phyloP scores from a whole-genome alignment of 2,329 filamentous ascomycete genomes.

The Pyrenochaeta sp. region DNA sequence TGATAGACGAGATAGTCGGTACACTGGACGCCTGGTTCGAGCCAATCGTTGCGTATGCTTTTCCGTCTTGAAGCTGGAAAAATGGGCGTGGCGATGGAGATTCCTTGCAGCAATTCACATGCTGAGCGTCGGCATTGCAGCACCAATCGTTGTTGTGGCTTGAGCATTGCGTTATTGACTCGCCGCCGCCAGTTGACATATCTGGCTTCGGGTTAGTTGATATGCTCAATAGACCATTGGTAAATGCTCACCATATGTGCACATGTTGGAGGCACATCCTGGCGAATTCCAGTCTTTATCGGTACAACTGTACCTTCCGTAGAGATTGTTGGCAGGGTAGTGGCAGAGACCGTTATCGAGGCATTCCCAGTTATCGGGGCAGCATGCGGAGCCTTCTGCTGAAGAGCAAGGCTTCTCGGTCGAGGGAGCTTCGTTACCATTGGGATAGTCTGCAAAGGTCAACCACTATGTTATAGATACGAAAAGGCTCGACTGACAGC shows the following conservation, averaged over 20 bases:
- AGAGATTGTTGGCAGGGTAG: conserved; percentile 33
- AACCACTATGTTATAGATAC: conserved; percentile 1
- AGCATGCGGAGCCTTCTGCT: conserved; percentile 45
- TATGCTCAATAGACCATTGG: no score
- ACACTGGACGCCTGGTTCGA: conserved; percentile 25
- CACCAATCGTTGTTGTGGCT: conserved; percentile 47
- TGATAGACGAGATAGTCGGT: conserved; percentile 36
- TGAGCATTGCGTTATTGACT: conserved; percentile 44
- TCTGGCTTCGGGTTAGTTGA: conserved; percentile 22
- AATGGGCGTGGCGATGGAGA: conserved; percentile 41
- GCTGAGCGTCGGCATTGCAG: conserved; percentile 39
- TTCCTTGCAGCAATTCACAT: conserved; percentile 46
- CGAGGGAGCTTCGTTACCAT: conserved; percentile 35
- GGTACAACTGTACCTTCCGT: conserved; percentile 48
- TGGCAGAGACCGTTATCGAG: conserved; percentile 50
- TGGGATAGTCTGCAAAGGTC: conserved; percentile 44
- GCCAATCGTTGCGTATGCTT: conserved; percentile 44
- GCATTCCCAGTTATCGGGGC: conserved; percentile 48
- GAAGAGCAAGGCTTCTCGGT: conserved; percentile 46
- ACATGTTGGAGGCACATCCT: conserved; percentile 45
- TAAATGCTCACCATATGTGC: conserved; percentile 40
- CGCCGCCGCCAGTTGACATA: conserved; percentile 35
- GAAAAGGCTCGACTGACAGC: conserved; percentile 32
- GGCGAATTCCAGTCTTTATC: conserved; percentile 44
- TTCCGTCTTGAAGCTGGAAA: conserved; percentile 42